Percentiles rank a stretch among this genome's conserved stretches.
Evolutionary conservation across 306 rosid species (phyloP).

Genomic region (Begonia fuchsioides): DNA sequence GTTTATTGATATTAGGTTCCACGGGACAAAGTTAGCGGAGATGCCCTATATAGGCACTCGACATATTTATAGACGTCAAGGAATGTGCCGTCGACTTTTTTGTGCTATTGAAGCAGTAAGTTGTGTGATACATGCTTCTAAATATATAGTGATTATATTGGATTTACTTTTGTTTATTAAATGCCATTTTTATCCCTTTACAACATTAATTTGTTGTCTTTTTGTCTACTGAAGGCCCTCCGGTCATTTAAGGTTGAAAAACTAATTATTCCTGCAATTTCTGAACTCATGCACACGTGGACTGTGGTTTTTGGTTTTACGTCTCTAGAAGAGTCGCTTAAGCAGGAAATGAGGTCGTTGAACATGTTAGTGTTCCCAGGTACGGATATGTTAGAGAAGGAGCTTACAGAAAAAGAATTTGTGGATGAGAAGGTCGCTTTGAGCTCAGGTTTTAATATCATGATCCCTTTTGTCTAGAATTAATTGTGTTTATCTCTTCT

Average conservation of each 20-base stretch:
- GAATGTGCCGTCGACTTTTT: slow-evolving; percentile 97
- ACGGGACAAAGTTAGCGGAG: slow-evolving; percentile 83
- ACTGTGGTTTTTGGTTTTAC: slow-evolving; percentile 68
- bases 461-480: slow-evolving; percentile 4
- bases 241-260: slow-evolving; percentile 67
- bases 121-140: neutral
- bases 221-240: slow-evolving; percentile 42
- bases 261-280: slow-evolving; percentile 85
- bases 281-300: slow-evolving; percentile 85
- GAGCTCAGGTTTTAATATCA: slow-evolving; percentile 17
- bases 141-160: neutral
- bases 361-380: slow-evolving; percentile 97
- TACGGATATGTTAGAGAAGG: slow-evolving; percentile 87
- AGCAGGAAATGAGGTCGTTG: slow-evolving; percentile 58
- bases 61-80: slow-evolving; percentile 86
- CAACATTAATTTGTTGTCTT: slow-evolving; percentile 5
- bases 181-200: neutral
- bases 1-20: slow-evolving; percentile 52
- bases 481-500: slow-evolving; percentile 1
- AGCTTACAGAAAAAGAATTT: slow-evolving; percentile 33
- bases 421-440: slow-evolving; percentile 25
- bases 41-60: slow-evolving; percentile 99
- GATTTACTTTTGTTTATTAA: slow-evolving; percentile 2
- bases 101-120: slow-evolving; percentile 75
- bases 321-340: slow-evolving; percentile 54